Percentiles rank a stretch among this genome's conserved stretches.
Evolutionary conservation across 352 stramenopile genomes (phyloP).

Genomic region (Phytophthora ohioensis): DNA sequence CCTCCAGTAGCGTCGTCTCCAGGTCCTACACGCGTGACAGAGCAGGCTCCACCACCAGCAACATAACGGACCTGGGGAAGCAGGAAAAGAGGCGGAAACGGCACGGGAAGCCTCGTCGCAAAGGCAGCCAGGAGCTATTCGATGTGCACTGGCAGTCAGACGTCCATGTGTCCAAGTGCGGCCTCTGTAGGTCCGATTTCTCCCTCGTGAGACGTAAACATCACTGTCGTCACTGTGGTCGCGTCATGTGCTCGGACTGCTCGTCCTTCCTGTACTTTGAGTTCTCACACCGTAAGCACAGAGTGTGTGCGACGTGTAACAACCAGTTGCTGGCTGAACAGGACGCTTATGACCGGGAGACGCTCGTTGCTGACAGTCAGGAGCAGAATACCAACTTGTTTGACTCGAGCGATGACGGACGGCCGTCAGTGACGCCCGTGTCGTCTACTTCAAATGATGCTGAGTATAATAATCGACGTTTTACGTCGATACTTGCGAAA

Average conservation of each 20-base stretch:
- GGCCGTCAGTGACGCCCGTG: constrained; percentile 9
- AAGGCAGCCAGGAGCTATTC: constrained; percentile 70
- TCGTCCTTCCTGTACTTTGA: constrained; percentile 74
- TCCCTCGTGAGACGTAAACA: constrained; percentile 80
- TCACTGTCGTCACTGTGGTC: constrained; percentile 78
- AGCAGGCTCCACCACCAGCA: constrained; percentile 31
- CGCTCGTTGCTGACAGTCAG: constrained; percentile 1
- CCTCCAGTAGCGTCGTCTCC: constrained; percentile 36
- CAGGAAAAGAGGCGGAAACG: constrained; percentile 20
- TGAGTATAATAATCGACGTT: constrained; percentile 11
- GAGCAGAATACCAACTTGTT: constrained; percentile 9
- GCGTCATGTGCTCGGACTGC: constrained; percentile 82
- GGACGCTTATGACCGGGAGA: constrained; percentile 37
- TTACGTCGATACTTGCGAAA: constrained; percentile 12
- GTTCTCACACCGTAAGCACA: constrained; percentile 67
- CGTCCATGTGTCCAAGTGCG: constrained; percentile 49
- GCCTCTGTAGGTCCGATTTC: constrained; percentile 65
- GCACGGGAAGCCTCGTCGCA: constrained; percentile 43
- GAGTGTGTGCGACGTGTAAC: constrained; percentile 65
- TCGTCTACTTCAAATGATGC: constrained; percentile 10
- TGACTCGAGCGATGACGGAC: constrained; percentile 21
- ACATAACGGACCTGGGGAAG: constrained; percentile 27
- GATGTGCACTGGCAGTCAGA: constrained; percentile 73
- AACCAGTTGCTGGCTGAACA: constrained; percentile 36
- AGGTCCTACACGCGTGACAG: constrained; percentile 34